Conservation (phyloP, 1,284 basidiomycete genomes). For the Leccinum glutinopallens region DNA sequence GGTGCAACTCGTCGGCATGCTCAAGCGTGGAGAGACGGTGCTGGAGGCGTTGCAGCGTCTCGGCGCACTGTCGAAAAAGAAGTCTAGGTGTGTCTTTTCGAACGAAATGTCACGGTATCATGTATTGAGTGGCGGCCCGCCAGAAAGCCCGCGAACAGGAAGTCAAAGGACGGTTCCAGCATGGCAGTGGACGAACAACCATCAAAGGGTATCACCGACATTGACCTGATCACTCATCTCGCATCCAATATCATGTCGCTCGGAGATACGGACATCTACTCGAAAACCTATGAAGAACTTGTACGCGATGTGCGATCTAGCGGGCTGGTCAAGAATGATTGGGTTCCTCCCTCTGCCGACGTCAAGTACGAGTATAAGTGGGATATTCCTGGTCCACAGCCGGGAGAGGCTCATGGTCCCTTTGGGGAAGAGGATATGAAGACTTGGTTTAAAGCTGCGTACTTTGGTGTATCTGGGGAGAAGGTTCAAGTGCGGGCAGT, state of each 20-base stretch:
- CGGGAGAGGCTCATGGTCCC: slow-evolving; percentile 69
- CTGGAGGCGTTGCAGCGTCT: slow-evolving; percentile 88
- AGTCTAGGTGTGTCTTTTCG: slow-evolving; percentile 42
- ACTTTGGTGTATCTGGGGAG: slow-evolving; percentile 74
- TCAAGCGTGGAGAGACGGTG: slow-evolving; percentile 91
- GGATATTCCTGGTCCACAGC: slow-evolving; percentile 54
- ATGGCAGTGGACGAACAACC: slow-evolving; percentile 51
- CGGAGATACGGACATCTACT: slow-evolving; percentile 83
- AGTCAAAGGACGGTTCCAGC: slow-evolving; percentile 38
- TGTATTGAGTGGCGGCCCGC: slow-evolving; percentile 10
- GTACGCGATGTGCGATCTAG: slow-evolving; percentile 72
- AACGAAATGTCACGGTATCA: background rate
- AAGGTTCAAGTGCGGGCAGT: slow-evolving; percentile 68
- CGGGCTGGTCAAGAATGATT: slow-evolving; percentile 65
- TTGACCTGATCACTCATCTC: slow-evolving; percentile 78
- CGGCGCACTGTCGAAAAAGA: slow-evolving; percentile 72
- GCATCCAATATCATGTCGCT: slow-evolving; percentile 83
- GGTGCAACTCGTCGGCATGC: slow-evolving; percentile 65
- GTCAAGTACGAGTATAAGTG: slow-evolving; percentile 80
- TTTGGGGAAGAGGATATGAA: slow-evolving; percentile 76
- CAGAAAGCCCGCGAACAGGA: slow-evolving; percentile 38
- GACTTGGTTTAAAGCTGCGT: slow-evolving; percentile 72
- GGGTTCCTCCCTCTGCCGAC: slow-evolving; percentile 78
- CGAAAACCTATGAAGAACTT: slow-evolving; percentile 80
- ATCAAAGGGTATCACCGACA: slow-evolving; percentile 50